Base-by-base conservation (phyloP, 768 basidiomycete species). In the Podaxis sp. region DNA sequence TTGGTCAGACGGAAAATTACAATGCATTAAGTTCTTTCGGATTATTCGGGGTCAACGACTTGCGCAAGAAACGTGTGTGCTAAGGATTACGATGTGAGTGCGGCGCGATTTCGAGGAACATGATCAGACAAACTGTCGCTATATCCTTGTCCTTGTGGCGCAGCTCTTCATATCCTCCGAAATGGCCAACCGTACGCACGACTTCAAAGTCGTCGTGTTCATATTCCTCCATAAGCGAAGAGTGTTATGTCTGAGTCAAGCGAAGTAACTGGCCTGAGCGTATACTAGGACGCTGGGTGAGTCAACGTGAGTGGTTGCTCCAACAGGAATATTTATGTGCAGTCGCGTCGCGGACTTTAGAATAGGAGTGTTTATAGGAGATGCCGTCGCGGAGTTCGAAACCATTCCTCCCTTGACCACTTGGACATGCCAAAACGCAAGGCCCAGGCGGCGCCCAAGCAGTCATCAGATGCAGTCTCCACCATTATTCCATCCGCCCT, bases 401-500 rank as follows among this genome's bases (percentile, higher is more conserved):
- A 12, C 2, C 22, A 54, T 40, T 46, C 44, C 17, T 40, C 22
- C 26, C 24, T 51, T 26, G 19, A 22, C 8, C 49, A 51, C n/a
- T 7, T 22, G 19, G 44, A 19, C 44, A 51, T 51, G 49, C 19
- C 49, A 51, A 63, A 63, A 51, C 38, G 52, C 44, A 59, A 59
- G 44, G 22, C 17, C 1, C 28, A 64, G 15, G 22, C 28, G 36
- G 36, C 33, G 6, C 52, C n/a, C 24, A 46, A 52, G n/a, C 8
- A n/a, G 11, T 52, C 57, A n/a, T 52, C 60, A 57, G 67, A 66
- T 30, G 40, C 70, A 44, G 66, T 64, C 11, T 69, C 68, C 39
- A 66, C 70, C 2, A 65, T 74, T 2, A 40, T 77, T 8, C 61
- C 70, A 13, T 70, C 71, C 12, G 71, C 63, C 22, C 66, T 80